A percentile compares a stretch with the other conserved stretches of the same genome.
Conservation (phyloP, 306 rosid genomes). For the Inga laurina region DNA sequence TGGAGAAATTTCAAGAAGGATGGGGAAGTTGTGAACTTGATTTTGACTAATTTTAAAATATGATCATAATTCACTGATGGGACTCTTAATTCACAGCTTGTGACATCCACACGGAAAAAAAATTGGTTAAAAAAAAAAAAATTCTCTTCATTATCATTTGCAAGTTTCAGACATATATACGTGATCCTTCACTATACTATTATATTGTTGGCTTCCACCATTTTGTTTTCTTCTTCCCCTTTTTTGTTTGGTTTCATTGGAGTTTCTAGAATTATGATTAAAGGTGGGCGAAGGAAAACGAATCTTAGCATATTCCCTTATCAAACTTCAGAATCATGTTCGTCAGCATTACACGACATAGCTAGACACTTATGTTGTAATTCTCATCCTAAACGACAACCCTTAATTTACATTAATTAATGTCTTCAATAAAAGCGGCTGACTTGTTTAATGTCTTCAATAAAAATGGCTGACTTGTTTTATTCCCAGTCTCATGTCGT, state of each 20-base stretch:
- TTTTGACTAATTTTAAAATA: neutral
- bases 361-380: neutral
- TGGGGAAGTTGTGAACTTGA: neutral
- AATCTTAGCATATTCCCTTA: neutral
- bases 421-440: neutral
- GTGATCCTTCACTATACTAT: neutral
- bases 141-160: neutral
- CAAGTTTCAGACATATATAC: neutral
- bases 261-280: neutral
- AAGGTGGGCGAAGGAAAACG: neutral
- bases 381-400: neutral
- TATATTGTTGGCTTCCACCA: neutral
- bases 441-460: neutral
- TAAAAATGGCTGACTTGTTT: neutral
- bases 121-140: neutral
- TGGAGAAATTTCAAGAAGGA: conserved; percentile 12
- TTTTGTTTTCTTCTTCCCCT: neutral
- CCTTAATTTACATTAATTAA: neutral
- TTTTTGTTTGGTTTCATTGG: neutral
- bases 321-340: neutral
- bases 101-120: neutral
- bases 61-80: neutral
- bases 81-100: neutral
- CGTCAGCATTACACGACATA: neutral
- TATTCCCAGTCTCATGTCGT: too few species aligned